phyloP scores from a whole-genome alignment of 306 rosid species.

The Gleditsia sinensis region DNA sequence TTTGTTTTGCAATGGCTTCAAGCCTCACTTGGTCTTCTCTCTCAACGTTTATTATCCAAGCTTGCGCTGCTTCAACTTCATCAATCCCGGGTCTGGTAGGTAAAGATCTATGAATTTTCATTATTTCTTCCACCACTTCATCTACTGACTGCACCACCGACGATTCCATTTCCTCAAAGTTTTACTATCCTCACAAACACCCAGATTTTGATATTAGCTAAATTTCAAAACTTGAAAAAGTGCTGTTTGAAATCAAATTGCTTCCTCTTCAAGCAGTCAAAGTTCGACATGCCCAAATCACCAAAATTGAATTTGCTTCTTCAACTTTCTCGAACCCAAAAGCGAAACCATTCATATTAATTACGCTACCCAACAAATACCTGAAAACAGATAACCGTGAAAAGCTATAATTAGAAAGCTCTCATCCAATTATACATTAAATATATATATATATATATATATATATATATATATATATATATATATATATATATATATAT shows the following conservation, averaged over 20 bases:
- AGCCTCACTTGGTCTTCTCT: constrained; percentile 65
- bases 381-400: neutral
- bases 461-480: no score
- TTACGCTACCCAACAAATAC: neutral
- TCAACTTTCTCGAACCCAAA: constrained; percentile 14
- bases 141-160: constrained; percentile 45
- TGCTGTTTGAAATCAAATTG: neutral
- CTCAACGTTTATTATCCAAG: constrained; percentile 60
- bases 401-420: neutral
- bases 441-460: no score
- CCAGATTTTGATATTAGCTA: constrained; percentile 13
- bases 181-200: constrained; percentile 3
- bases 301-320: neutral
- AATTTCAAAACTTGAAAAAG: constrained; percentile 20
- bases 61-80: constrained; percentile 79
- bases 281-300: neutral
- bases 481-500: no score
- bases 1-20: constrained; percentile 56
- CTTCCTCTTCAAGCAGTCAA: neutral
- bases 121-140: constrained; percentile 73
- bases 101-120: constrained; percentile 75
- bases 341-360: neutral
- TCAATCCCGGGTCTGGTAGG: constrained; percentile 68
- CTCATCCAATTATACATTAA: no score
- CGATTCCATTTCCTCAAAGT: constrained; percentile 44